These are phyloP conservation scores for Candida ulmi DNA, from an alignment of 805 yeast genomes.

Conservation along the genomic window DNA sequence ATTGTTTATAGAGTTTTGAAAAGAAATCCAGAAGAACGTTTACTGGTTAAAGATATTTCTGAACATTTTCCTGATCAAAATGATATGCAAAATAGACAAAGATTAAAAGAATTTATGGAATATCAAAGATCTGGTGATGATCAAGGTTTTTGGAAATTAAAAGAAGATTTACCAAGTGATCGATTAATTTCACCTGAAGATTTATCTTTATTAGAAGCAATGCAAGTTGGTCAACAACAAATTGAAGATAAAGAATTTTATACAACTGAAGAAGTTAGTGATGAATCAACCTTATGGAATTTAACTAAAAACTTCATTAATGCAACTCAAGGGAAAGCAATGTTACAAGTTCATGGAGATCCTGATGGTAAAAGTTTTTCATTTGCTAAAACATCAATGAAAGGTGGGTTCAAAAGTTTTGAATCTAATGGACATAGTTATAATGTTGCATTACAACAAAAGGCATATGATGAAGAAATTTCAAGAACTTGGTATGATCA, in stretches of 20 bases:
- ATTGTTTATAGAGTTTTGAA: conserved; percentile 85
- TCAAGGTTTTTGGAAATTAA: conserved; percentile 92
- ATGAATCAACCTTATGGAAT: conserved; percentile 92
- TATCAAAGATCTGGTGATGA: conserved; percentile 91
- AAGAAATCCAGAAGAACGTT: conserved; percentile 62
- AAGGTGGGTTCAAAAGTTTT: conserved; percentile 69
- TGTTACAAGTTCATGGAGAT: conserved; percentile 93
- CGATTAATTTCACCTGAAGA: conserved; percentile 93
- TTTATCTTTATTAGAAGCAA: conserved; percentile 75
- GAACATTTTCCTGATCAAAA: conserved; percentile 94
- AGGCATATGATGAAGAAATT: conserved; percentile 87
- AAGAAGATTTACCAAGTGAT: conserved; percentile 65
- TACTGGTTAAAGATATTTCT: conserved; percentile 82
- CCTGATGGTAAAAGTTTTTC: conserved; percentile 90
- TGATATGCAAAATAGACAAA: conserved; percentile 94
- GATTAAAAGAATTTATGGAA: conserved; percentile 96
- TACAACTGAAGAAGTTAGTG: conserved; percentile 52
- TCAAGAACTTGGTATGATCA: conserved; percentile 87
- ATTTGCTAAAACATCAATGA: conserved; percentile 86
- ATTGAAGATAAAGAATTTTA: conserved; percentile 74
- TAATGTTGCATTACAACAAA: conserved; percentile 81
- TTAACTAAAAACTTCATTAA: conserved; percentile 84
- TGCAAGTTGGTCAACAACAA: conserved; percentile 89
- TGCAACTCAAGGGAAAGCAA: conserved; percentile 95
- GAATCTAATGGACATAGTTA: conserved; percentile 62